Conservation (phyloP, 1,284 basidiomycete genomes). For the Apiotrichum mycotoxinovorans region DNA sequence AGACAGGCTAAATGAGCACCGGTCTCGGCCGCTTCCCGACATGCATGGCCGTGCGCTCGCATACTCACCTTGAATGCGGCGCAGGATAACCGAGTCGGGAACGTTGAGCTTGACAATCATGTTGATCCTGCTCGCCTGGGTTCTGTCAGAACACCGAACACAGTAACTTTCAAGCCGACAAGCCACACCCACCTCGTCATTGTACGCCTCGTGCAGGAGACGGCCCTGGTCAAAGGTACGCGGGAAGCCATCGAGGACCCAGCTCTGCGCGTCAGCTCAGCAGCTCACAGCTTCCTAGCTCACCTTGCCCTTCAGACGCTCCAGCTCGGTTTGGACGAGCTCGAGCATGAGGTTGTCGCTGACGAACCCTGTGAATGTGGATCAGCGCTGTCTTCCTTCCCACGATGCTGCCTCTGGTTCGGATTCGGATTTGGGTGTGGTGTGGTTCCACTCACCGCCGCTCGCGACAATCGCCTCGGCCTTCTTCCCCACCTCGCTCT, state of each 20-base stretch:
- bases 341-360: conserved; percentile 50
- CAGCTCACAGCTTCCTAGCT: not conserved
- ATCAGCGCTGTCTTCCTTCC: too few species aligned
- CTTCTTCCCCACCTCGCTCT: conserved; percentile 41
- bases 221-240: conserved; percentile 85
- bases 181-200: conserved; percentile 30
- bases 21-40: too few species aligned
- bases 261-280: conserved; percentile 48
- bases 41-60: too few species aligned
- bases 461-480: conserved; percentile 45
- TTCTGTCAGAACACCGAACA: conserved; percentile 58
- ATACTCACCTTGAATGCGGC: conserved; percentile 69
- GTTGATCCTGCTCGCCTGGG: conserved; percentile 60
- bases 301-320: conserved; percentile 45
- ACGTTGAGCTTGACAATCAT: conserved; percentile 90
- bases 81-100: conserved; percentile 81
- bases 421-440: too few species aligned
- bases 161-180: too few species aligned
- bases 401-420: not conserved
- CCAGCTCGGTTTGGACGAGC: conserved; percentile 47
- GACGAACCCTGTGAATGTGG: conserved; percentile 39
- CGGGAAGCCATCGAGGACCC: conserved; percentile 96
- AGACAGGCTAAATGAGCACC: too few species aligned
- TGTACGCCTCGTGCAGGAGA: conserved; percentile 63
- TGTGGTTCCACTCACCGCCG: conserved; percentile 48